Percentiles rank a stretch among this genome's conserved stretches.
These are phyloP conservation scores for Cyberlindnera subsufficiens DNA, from an alignment of 805 yeast species.

Conservation along the genomic window DNA sequence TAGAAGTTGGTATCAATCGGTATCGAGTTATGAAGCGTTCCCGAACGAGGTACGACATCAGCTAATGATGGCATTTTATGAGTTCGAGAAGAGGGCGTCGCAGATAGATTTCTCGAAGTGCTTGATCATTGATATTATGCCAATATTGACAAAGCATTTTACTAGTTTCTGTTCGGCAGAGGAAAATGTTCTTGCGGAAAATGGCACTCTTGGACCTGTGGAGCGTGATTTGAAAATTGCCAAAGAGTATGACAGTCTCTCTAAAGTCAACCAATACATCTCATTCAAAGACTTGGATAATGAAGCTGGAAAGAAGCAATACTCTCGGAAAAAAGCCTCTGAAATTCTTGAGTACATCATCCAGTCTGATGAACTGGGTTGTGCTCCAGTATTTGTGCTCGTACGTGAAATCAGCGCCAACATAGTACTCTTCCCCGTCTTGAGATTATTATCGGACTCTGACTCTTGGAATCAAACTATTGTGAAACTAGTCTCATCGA, in stretches of 20 bases:
- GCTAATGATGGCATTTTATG: slow-evolving; percentile 34
- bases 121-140: slow-evolving; percentile 52
- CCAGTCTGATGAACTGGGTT: slow-evolving; percentile 35
- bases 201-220: slow-evolving; percentile 25
- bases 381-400: slow-evolving; percentile 43
- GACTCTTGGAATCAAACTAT: slow-evolving; percentile 72
- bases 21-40: slow-evolving; percentile 35
- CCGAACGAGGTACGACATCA: slow-evolving; percentile 36
- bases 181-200: slow-evolving; percentile 23
- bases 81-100: slow-evolving; percentile 36
- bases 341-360: slow-evolving; percentile 45
- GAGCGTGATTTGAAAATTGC: slow-evolving; percentile 39
- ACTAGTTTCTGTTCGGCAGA: slow-evolving; percentile 40
- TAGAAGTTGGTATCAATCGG: slow-evolving; percentile 46
- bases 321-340: slow-evolving; percentile 39
- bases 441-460: slow-evolving; percentile 54
- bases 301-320: slow-evolving; percentile 39
- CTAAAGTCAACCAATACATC: slow-evolving; percentile 56
- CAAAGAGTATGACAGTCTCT: slow-evolving; percentile 26
- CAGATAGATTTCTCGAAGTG: slow-evolving; percentile 49
- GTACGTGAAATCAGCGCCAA: slow-evolving; percentile 59
- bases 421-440: slow-evolving; percentile 47
- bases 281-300: slow-evolving; percentile 29
- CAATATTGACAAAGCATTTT: slow-evolving; percentile 63
- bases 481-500: slow-evolving; percentile 51